phyloP scores from a whole-genome alignment of 176 grass and related monocot species.

The Poa annua region DNA sequence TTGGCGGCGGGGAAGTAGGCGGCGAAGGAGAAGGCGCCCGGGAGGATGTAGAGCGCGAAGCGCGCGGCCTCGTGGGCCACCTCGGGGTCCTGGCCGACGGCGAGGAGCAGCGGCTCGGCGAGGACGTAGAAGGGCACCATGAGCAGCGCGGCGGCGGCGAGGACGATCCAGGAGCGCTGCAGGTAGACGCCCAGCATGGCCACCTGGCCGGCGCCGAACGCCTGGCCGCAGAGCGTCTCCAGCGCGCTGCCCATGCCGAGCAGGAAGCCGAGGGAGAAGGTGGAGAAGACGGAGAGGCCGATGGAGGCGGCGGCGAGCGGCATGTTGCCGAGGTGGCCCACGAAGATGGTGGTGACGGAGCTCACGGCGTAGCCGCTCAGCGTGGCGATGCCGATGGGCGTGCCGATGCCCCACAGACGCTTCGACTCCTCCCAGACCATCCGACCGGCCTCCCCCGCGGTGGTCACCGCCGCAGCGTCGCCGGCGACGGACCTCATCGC shows the following conservation, averaged over 20 bases:
- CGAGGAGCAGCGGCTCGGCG: conserved; percentile 43
- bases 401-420: conserved; percentile 52
- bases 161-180: conserved; percentile 65
- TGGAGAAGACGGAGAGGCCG: too few species aligned
- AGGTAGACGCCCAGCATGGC: conserved; percentile 60
- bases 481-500: too few species aligned
- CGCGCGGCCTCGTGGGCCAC: background rate
- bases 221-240: conserved; percentile 66
- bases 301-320: background rate
- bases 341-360: conserved; percentile 50
- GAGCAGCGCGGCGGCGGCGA: conserved; percentile 5
- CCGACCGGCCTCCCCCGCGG: too few species aligned
- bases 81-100: conserved; percentile 52
- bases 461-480: too few species aligned
- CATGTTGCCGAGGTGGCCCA: conserved; percentile 61
- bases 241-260: conserved; percentile 66
- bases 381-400: conserved; percentile 42
- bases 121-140: conserved; percentile 46
- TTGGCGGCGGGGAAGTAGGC: conserved; percentile 66
- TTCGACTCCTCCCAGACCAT: conserved; percentile 29
- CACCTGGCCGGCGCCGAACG: conserved; percentile 54
- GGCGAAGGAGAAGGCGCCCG: conserved; percentile 65
- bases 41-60: conserved; percentile 44
- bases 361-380: conserved; percentile 38
- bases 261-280: too few species aligned